Base-by-base conservation (phyloP, 1,139 yeast species). In the Candida smagusa region DNA sequence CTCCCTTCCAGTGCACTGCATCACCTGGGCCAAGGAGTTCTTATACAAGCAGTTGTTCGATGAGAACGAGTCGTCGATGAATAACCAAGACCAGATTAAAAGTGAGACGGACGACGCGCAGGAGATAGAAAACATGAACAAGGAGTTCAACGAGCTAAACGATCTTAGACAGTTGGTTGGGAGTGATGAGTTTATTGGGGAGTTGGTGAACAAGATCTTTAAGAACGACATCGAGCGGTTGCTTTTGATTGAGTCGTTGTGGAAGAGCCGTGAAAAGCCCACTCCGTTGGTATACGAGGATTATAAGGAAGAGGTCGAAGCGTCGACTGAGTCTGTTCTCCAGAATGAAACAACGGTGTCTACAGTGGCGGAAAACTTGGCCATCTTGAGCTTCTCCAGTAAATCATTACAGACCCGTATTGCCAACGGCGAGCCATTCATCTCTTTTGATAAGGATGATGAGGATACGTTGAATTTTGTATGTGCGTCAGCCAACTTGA, bases 1-100 rank as follows among this genome's bases (percentile, higher is more conserved):
- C 0, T 87, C 96, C 0, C 90, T 84, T 56, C 97, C 97, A 0
- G 84, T 92, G 7, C 99, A 94, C 56, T 88, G 97, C 57, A 84
- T 94, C 30, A 95, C 95, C 0, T 94, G 99, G 98, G 96, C 97
- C 9, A 94, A 94, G 54, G 88, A 85, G 51, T 94, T 87, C 55
- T 63, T 94, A 38, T 89, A 90, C 54, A 72, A 78, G 28, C 95
- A 89, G 55, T 66, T 94, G 37, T 92, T 89, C 59, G 90, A 81
- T 22, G 79, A 77, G 37, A 62, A 68, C 21, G 72, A 72, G 11
- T 38, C 39, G 6, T 38, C 34, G 6, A 33, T 44, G 38, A 56
- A 64, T 26, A 68, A 71, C 27, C 58, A 60, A 3, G 58, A 53
- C 11, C 46, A 56, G 26, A 68, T 80, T 40, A 82, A 81, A 36